Conservation (phyloP, 2,329 filamentous ascomycete genomes). For the Paraphoma sp. region DNA sequence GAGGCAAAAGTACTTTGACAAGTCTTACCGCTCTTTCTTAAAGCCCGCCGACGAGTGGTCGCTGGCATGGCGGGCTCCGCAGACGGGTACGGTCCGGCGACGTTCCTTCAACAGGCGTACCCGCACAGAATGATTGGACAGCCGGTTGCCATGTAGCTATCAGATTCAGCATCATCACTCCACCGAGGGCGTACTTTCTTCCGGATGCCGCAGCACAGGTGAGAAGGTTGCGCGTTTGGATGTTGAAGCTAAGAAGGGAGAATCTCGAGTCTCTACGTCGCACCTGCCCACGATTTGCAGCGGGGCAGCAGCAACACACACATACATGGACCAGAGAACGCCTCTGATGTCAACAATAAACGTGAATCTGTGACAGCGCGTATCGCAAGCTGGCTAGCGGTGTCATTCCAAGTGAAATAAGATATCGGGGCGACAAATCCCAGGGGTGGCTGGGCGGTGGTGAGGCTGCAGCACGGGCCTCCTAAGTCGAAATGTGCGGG, state of each 20-base stretch:
- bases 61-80: slow-evolving; percentile 19
- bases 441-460: background rate
- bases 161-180: slow-evolving; percentile 13
- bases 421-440: background rate
- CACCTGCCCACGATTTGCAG: no score
- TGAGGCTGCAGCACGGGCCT: no score
- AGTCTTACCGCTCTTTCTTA: slow-evolving; percentile 44
- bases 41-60: slow-evolving; percentile 27
- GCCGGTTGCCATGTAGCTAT: slow-evolving; percentile 37
- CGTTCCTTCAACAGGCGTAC: slow-evolving; percentile 17
- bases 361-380: slow-evolving; percentile 9
- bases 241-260: background rate
- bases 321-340: background rate
- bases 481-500: background rate
- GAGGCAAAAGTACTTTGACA: slow-evolving; percentile 31
- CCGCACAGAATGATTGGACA: slow-evolving; percentile 31
- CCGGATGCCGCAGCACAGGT: background rate
- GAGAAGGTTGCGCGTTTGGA: background rate
- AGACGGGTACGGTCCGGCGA: slow-evolving; percentile 19
- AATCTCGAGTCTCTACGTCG: no score
- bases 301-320: background rate
- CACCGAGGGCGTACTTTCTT: background rate
- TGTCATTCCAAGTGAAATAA: slow-evolving; percentile 12
- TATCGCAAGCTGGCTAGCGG: slow-evolving; percentile 12
- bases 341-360: background rate